phyloP scores from a whole-genome alignment of 1,139 yeast species.

The Yamadazyma jaroonii region DNA sequence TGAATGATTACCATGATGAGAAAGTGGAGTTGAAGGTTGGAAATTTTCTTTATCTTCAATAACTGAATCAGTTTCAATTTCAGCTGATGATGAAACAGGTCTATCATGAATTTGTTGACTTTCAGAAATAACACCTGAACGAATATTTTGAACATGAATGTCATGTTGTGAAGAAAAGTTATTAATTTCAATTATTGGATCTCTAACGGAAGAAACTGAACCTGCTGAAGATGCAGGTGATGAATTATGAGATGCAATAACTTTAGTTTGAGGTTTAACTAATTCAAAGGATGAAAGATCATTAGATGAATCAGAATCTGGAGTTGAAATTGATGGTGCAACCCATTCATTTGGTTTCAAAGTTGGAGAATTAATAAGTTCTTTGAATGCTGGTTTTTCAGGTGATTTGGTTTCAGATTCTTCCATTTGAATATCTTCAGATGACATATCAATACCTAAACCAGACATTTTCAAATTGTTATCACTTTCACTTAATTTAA shows the following conservation, averaged over 20 bases:
- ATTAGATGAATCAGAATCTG: constrained; percentile 9
- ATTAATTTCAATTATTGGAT: constrained; percentile 1
- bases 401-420: constrained; percentile 6
- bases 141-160: constrained; percentile 12
- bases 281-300: constrained; percentile 9
- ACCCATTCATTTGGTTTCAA: neutral
- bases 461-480: constrained; percentile 27
- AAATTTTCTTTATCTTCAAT: constrained; percentile 12
- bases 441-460: constrained; percentile 32
- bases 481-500: constrained; percentile 18
- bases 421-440: constrained; percentile 14
- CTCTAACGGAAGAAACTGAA: constrained; percentile 15
- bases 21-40: neutral
- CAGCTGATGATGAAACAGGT: constrained; percentile 32
- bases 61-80: constrained; percentile 17
- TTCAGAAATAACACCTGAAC: constrained; percentile 9
- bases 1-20: constrained; percentile 2
- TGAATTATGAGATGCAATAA: constrained; percentile 3
- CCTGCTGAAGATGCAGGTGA: constrained; percentile 19
- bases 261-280: constrained; percentile 13
- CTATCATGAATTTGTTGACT: constrained; percentile 17
- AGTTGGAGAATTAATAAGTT: constrained; percentile 22
- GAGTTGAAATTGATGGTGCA: constrained; percentile 4
- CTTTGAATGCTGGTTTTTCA: constrained; percentile 16
- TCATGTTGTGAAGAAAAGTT: neutral